Conservation (phyloP, 345 rosid species). For the Lumnitzera racemosa region DNA sequence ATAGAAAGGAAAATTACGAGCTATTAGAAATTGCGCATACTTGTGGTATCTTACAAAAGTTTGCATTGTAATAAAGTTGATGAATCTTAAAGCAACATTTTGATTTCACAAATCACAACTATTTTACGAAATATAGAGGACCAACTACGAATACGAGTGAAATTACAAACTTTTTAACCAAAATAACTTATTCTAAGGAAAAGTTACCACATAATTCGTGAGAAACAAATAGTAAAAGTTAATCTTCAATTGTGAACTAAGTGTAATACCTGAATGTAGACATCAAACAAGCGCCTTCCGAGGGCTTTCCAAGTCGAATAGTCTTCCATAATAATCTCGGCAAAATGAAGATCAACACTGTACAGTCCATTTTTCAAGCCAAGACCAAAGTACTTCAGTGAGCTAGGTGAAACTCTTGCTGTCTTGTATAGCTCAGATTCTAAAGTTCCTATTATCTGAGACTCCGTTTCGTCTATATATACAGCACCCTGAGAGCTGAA, state of each 20-base stretch:
- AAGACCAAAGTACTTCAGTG: constrained; percentile 46
- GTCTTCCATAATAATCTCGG: constrained; percentile 46
- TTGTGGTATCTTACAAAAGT: too few species aligned
- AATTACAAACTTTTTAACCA: too few species aligned
- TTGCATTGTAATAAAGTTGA: too few species aligned
- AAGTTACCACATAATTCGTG: too few species aligned
- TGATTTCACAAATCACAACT: too few species aligned
- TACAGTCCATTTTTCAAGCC: constrained; percentile 40
- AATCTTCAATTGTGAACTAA: neutral
- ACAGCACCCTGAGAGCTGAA: constrained; percentile 31
- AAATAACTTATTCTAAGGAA: too few species aligned
- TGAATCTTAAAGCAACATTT: too few species aligned
- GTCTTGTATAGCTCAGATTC: constrained; percentile 49
- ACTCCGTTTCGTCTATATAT: constrained; percentile 27
- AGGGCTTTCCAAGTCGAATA: constrained; percentile 43
- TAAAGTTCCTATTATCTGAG: constrained; percentile 38
- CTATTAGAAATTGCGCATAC: too few species aligned
- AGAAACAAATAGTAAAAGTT: neutral
- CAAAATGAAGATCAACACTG: constrained; percentile 42
- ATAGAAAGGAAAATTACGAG: too few species aligned
- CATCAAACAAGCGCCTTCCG: constrained; percentile 43
- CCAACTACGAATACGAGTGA: too few species aligned
- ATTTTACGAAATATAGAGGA: too few species aligned
- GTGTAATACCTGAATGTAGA: constrained; percentile 38
- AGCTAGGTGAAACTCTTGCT: constrained; percentile 43